phyloP scores from a whole-genome alignment of 208 protist species.

The Leishmania amazonensis region DNA sequence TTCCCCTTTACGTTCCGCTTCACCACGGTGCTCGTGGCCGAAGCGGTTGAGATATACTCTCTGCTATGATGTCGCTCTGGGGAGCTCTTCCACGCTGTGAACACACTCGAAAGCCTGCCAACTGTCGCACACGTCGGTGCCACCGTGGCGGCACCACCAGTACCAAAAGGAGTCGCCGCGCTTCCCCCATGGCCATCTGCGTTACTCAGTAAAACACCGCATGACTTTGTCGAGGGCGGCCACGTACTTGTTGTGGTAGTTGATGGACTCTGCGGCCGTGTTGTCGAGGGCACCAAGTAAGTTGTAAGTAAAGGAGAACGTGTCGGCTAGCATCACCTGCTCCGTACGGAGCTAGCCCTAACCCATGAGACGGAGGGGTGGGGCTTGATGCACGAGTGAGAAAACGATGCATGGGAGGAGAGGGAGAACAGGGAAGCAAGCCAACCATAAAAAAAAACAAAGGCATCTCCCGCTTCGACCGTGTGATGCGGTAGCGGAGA shows the following conservation, averaged over 20 bases:
- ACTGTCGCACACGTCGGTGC: not conserved
- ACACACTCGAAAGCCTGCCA: not conserved
- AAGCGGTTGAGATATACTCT: not conserved
- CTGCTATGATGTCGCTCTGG: not conserved
- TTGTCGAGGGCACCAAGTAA: not conserved
- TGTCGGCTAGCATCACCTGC: not conserved
- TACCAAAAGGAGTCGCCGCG: not conserved
- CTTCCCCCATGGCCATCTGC: constrained; percentile 1
- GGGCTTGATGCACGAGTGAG: not conserved
- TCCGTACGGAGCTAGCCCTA: not conserved
- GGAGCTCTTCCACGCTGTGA: not conserved
- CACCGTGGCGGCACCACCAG: not conserved
- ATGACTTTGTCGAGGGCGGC: constrained; percentile 7
- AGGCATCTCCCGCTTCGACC: not conserved
- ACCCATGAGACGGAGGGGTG: not conserved
- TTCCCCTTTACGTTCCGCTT: not conserved
- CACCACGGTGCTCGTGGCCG: not conserved
- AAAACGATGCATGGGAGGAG: not conserved
- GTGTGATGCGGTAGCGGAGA: not conserved
- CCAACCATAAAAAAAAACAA: not conserved
- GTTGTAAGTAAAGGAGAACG: not conserved
- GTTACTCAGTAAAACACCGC: constrained; percentile 2
- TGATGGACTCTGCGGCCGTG: constrained; percentile 10
- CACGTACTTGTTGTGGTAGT: constrained; percentile 9
- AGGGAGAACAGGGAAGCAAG: not conserved